Percentiles rank a stretch among this genome's conserved stretches.
Conservation (phyloP, 1,284 basidiomycete species). For the Cryptococcus sp. region DNA sequence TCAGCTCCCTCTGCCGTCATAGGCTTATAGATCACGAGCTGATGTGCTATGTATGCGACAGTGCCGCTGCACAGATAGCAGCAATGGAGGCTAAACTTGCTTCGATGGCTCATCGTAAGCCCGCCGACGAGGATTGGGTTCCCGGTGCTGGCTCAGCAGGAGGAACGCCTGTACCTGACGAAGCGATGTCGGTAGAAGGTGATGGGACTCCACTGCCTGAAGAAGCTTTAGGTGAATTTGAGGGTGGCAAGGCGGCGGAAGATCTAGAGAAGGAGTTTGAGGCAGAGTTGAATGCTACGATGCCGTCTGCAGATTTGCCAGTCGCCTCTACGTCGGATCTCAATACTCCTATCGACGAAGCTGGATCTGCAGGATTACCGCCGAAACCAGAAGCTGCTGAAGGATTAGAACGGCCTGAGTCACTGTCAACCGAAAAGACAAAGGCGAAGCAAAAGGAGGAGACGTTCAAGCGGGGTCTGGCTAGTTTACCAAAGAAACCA, state of each 20-base stretch:
- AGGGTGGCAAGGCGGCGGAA: conserved; percentile 23
- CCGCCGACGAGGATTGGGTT: conserved; percentile 32
- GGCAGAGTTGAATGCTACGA: conserved; percentile 13
- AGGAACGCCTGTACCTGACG: conserved; percentile 1
- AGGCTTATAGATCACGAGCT: not conserved
- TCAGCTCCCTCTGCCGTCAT: conserved; percentile 40
- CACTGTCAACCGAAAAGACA: not conserved
- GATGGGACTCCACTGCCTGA: conserved; percentile 19
- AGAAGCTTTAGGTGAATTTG: conserved; percentile 15
- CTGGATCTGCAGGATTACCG: not conserved
- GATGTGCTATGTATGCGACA: conserved; percentile 42
- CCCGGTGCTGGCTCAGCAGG: conserved; percentile 22
- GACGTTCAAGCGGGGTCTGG: conserved; percentile 34
- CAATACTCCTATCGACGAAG: not conserved
- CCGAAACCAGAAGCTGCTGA: not conserved
- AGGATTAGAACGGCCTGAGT: not conserved
- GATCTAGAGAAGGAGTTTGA: conserved; percentile 32
- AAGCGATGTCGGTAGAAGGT: not conserved
- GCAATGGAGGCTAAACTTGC: conserved; percentile 92
- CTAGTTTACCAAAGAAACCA: conserved; percentile 42
- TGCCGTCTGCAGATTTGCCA: not conserved
- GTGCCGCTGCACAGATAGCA: conserved; percentile 85
- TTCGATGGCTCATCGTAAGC: conserved; percentile 63
- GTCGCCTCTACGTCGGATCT: not conserved
- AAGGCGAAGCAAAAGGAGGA: conserved; percentile 2